These are phyloP conservation scores for Crithidia sp. DNA, from an alignment of 208 protist species.

Conservation along the genomic window DNA sequence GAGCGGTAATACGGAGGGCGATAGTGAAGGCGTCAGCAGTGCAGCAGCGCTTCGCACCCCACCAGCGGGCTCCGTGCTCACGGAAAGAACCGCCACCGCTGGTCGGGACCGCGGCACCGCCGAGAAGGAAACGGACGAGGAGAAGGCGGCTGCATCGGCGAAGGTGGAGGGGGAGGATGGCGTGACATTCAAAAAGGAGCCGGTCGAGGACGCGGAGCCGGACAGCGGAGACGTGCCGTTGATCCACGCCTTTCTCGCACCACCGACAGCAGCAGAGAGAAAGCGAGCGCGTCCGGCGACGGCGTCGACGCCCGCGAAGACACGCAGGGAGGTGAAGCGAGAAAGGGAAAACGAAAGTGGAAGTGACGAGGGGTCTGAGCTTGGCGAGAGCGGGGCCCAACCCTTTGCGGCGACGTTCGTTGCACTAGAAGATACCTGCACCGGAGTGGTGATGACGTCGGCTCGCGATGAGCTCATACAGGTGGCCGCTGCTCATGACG, in stretches of 20 bases:
- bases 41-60: background rate
- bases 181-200: background rate
- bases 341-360: background rate
- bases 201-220: background rate
- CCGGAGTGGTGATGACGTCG: conserved; percentile 37
- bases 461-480: conserved; percentile 34
- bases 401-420: conserved; percentile 13
- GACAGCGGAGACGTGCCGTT: no score
- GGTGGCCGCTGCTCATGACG: conserved; percentile 47
- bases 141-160: background rate
- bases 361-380: no score
- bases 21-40: no score
- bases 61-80: conserved; percentile 1
- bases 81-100: background rate
- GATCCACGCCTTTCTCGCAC: no score
- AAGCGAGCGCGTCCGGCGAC: no score
- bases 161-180: background rate
- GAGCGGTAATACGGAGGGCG: no score
- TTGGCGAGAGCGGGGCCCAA: no score
- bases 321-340: background rate
- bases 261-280: no score
- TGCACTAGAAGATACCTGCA: conserved; percentile 37
- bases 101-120: background rate
- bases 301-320: no score
- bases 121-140: background rate